A percentile compares a stretch with the other conserved stretches of the same genome.
phyloP scores from a whole-genome alignment of 192 early-diverging fungal genomes.

The Irineochytrium annulatum region DNA sequence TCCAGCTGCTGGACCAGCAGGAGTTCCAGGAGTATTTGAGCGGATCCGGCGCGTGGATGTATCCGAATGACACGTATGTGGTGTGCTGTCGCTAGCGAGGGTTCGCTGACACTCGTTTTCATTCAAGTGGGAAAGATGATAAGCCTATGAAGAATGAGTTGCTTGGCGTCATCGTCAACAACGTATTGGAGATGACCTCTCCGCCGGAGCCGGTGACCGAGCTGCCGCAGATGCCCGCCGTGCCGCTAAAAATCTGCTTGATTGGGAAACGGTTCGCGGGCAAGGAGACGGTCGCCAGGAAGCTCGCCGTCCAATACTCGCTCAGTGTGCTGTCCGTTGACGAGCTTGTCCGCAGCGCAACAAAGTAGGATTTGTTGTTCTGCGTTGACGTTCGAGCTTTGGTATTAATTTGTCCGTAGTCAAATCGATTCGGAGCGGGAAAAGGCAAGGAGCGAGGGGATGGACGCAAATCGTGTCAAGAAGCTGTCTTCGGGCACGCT shows the following conservation, averaged over 20 bases:
- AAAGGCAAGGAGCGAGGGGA: constrained; percentile 24
- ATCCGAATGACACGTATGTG: constrained; percentile 10
- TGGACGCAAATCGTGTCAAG: constrained; percentile 6
- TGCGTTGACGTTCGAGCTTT: not conserved
- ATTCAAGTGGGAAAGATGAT: constrained; percentile 9
- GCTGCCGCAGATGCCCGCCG: constrained; percentile 32
- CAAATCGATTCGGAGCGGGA: constrained; percentile 6
- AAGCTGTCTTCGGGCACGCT: constrained; percentile 27
- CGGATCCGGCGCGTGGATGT: constrained; percentile 43
- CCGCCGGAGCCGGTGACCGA: constrained; percentile 32
- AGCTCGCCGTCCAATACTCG: constrained; percentile 34
- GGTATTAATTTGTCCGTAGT: not conserved
- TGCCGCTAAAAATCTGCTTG: constrained; percentile 44
- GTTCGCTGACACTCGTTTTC: not conserved
- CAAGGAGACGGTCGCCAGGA: constrained; percentile 40
- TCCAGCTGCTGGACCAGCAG: constrained; percentile 45
- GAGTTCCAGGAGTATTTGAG: constrained; percentile 54
- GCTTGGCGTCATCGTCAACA: constrained; percentile 37
- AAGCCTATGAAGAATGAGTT: constrained; percentile 32
- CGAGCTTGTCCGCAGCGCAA: constrained; percentile 44
- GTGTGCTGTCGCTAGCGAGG: not conserved
- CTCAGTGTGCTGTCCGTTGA: constrained; percentile 38
- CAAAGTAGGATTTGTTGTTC: constrained; percentile 29
- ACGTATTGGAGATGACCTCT: constrained; percentile 43
- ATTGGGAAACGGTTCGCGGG: constrained; percentile 56